Conservation (phyloP, 192 early-diverging fungal genomes). For the Haplosporangium gracile region DNA sequence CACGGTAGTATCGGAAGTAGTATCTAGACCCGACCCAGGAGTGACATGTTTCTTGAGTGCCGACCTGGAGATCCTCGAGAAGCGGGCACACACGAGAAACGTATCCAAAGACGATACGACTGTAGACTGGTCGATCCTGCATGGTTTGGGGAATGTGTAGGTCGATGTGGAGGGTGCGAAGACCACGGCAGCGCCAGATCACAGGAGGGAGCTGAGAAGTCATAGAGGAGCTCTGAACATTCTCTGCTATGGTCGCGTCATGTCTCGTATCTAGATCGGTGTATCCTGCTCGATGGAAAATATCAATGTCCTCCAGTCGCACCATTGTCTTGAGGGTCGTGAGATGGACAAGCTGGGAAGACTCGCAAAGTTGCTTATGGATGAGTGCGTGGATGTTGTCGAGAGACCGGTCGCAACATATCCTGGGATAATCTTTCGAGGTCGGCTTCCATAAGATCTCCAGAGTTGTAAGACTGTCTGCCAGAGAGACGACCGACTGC, state of each 20-base stretch:
- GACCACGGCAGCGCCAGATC: neutral
- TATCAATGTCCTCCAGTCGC: neutral
- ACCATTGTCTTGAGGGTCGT: neutral
- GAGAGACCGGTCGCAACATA: neutral
- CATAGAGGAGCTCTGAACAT: no score
- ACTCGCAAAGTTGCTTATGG: neutral
- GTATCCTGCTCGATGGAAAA: neutral
- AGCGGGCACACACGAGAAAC: neutral
- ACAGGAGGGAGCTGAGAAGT: neutral
- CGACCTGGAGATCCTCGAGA: neutral
- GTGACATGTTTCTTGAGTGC: neutral
- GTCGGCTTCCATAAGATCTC: neutral
- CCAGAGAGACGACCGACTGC: neutral
- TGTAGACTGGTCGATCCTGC: neutral
- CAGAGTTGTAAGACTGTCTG: neutral
- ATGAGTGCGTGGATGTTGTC: neutral
- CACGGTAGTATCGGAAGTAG: neutral
- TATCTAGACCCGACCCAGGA: neutral
- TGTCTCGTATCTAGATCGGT: neutral
- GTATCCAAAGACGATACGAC: neutral
- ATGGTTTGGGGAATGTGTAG: neutral
- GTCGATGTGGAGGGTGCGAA: neutral
- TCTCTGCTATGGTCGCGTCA: no score
- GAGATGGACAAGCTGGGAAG: neutral
- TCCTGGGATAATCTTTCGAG: neutral